phyloP scores from a whole-genome alignment of 2,329 filamentous ascomycete species.

The Colletotrichum sp. region DNA sequence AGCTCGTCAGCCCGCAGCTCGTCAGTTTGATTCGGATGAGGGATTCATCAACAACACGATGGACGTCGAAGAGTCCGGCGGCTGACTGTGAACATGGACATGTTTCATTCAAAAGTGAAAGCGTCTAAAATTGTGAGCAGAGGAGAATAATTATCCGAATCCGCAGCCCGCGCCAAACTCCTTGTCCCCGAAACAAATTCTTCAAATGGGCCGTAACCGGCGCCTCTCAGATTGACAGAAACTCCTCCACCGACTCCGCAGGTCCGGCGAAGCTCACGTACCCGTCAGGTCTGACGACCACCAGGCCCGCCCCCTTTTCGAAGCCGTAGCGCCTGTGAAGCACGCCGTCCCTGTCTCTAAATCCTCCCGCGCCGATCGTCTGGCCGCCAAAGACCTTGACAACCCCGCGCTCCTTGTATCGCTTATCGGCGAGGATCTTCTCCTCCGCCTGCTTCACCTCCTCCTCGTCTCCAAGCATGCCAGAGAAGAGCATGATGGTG shows the following conservation, averaged over 20 bases:
- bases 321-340: constrained; percentile 35
- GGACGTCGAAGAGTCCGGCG: not conserved
- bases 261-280: constrained; percentile 36
- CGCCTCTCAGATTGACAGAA: constrained; percentile 22
- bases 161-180: not conserved
- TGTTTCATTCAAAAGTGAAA: not conserved
- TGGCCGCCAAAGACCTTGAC: constrained; percentile 20
- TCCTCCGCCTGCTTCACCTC: constrained; percentile 1
- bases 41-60: not conserved
- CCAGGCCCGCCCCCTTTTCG: constrained; percentile 26
- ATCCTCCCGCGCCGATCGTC: not conserved
- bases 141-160: not conserved
- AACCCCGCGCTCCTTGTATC: constrained; percentile 17
- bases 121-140: not conserved
- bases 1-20: not conserved
- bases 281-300: constrained; percentile 34
- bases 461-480: constrained; percentile 9
- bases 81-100: not conserved
- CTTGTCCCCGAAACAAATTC: not conserved
- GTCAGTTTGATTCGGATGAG: not conserved
- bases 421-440: constrained; percentile 2
- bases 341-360: constrained; percentile 26
- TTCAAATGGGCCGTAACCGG: not conserved
- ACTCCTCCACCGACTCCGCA: constrained; percentile 26
- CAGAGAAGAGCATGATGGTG: constrained; percentile 38